Evolutionary conservation across 306 rosid genomes (phyloP), one percentile per base, ranked within the genome.

Genomic region (Canavalia ensiformis): DNA sequence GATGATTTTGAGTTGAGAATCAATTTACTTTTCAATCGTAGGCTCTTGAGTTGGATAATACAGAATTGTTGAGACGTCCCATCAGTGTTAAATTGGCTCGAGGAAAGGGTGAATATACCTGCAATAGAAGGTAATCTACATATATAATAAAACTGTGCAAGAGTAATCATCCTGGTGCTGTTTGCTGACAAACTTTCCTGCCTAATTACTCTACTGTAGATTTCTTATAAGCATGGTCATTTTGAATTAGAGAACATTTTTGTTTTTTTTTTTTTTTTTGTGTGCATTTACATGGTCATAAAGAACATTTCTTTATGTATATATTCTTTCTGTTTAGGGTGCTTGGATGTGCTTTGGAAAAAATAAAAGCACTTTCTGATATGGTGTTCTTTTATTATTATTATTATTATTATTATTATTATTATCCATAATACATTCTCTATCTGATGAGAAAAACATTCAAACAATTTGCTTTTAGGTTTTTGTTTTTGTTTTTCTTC

Each of bases 21-120:
- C 8, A 31, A 10, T 74, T 79, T 11, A 7, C 45, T 63, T 41
- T 80, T 33, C 39, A 13, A 75, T 62, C 58, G 2, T 29, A 84
- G 88, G 88, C 88, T 59, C 85, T 80, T 63, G 52, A 62, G 54
- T 75, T 84, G 85, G 35, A 84, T 75, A 52, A 67, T 50, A 80
- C 41, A 25, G 79, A 60, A 31, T 35, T 84, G 11, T 69, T 80
- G 59, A 46, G 54, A 42, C 88, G 82, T 37, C 72, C 8, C 60
- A 67, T 80, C 30, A 62, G 11, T 34, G 49, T 84, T 80, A n/a
- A 5, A 41, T 69, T 68, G 47, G 79, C 82, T 57, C 13, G 29
- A 56, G 76, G 69, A 60, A 84, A 29, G 67, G 50, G 33, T 29
- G 69, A 57, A 42, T 54, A 62, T 80, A 25, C 28, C 65, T 55